Evolutionary conservation across 2,329 filamentous ascomycete species (phyloP).

Genomic region (Colletotrichum magnum): DNA sequence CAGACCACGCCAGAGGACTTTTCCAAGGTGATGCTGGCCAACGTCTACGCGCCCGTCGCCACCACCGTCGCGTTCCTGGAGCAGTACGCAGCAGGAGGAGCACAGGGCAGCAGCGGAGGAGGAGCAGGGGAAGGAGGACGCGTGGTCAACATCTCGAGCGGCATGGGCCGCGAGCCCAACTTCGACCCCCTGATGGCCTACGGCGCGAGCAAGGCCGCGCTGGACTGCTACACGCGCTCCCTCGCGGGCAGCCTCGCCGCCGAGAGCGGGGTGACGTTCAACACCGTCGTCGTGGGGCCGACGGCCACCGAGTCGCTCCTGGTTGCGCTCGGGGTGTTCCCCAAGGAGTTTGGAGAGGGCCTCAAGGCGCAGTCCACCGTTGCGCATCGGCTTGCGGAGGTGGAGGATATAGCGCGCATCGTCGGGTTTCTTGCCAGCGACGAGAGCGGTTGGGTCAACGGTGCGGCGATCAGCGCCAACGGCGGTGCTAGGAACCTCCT

Average conservation of each 20-base stretch:
- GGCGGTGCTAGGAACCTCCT: neutral
- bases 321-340: neutral
- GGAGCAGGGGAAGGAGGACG: constrained; percentile 46
- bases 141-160: constrained; percentile 51
- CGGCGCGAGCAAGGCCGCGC: constrained; percentile 51
- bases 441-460: constrained; percentile 27
- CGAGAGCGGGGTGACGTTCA: constrained; percentile 45
- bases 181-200: constrained; percentile 41
- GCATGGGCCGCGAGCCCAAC: constrained; percentile 12
- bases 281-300: constrained; percentile 50
- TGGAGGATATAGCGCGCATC: constrained; percentile 25
- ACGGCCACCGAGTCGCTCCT: constrained; percentile 39
- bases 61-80: constrained; percentile 49
- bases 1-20: neutral
- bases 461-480: constrained; percentile 25
- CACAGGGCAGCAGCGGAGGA: too few relatives aligned
- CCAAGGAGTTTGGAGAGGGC: rapidly evolving
- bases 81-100: constrained; percentile 45
- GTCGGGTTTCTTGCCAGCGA: constrained; percentile 34
- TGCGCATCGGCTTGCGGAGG: neutral
- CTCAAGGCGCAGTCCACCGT: neutral
- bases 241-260: constrained; percentile 50
- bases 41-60: constrained; percentile 43
- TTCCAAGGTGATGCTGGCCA: constrained; percentile 15
- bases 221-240: constrained; percentile 46